Evolutionary conservation across 2,329 filamentous ascomycete species (phyloP).

Genomic region (Blumeriella jaapii): DNA sequence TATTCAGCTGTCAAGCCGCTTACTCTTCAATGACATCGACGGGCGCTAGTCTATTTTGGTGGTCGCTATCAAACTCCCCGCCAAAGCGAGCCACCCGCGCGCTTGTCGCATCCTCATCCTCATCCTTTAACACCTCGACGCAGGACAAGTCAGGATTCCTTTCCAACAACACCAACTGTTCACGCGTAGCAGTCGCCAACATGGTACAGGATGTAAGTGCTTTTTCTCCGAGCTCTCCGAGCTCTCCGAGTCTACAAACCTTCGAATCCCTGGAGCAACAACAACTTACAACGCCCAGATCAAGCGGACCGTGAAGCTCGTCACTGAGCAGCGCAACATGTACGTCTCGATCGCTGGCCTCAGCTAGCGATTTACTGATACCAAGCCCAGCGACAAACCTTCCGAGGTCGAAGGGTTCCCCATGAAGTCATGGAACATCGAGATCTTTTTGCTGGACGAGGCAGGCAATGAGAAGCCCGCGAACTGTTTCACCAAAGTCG

Average conservation of each 20-base stretch:
- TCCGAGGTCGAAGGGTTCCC: constrained; percentile 79
- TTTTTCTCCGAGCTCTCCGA: neutral
- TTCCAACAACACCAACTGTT: neutral
- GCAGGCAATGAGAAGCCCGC: constrained; percentile 75
- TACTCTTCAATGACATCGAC: neutral
- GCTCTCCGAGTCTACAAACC: neutral
- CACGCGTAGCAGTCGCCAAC: constrained; percentile 11
- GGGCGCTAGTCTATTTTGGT: neutral
- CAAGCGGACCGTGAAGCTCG: constrained; percentile 82
- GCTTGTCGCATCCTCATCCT: too few relatives aligned
- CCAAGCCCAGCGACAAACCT: constrained; percentile 54
- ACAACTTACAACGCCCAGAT: constrained; percentile 34
- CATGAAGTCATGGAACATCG: constrained; percentile 85
- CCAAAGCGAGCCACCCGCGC: too few relatives aligned
- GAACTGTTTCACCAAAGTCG: constrained; percentile 80
- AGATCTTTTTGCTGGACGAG: constrained; percentile 74
- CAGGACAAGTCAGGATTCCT: too few relatives aligned
- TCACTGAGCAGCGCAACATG: constrained; percentile 77
- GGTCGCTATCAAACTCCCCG: too few relatives aligned
- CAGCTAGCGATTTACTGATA: neutral
- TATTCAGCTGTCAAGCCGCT: too few relatives aligned
- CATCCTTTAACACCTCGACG: too few relatives aligned
- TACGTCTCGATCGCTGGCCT: constrained; percentile 12
- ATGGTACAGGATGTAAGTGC: constrained; percentile 27
- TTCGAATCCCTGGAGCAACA: neutral